Percentiles rank a stretch among this genome's conserved stretches.
These are phyloP conservation scores for Ramaria sp. DNA, from an alignment of 768 basidiomycete genomes.

Conservation along the genomic window DNA sequence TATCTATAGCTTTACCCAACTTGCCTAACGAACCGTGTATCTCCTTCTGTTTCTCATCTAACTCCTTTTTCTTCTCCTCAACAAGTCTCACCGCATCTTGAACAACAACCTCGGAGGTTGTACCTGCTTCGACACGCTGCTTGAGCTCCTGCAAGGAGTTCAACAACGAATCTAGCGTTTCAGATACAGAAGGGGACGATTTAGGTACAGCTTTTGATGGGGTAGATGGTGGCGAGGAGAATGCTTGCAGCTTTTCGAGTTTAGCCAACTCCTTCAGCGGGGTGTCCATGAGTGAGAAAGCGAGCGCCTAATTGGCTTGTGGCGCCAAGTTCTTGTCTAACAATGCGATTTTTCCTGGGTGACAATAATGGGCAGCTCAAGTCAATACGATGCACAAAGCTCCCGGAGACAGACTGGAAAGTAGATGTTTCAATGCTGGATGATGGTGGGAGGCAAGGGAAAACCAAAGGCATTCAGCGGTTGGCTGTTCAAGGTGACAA, in stretches of 20 bases:
- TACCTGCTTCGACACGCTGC: conserved; percentile 38
- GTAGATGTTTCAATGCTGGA: conserved; percentile 24
- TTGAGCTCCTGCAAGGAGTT: conserved; percentile 45
- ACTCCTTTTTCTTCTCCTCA: conserved; percentile 68
- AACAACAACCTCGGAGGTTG: conserved; percentile 38
- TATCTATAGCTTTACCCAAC: conserved; percentile 83
- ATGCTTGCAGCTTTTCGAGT: conserved; percentile 50
- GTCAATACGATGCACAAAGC: conserved; percentile 34
- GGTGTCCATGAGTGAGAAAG: conserved; percentile 44
- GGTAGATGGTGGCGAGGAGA: conserved; percentile 19
- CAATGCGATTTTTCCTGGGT: conserved; percentile 63
- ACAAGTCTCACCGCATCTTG: conserved; percentile 44
- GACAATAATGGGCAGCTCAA: conserved; percentile 77
- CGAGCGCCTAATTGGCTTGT: not conserved
- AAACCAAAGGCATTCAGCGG: conserved; percentile 28
- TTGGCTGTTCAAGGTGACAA: conserved; percentile 21
- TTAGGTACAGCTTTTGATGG: conserved; percentile 36
- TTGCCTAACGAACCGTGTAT: conserved; percentile 66
- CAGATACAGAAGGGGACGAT: conserved; percentile 32
- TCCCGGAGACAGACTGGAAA: conserved; percentile 23
- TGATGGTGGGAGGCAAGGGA: conserved; percentile 23
- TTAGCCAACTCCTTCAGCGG: conserved; percentile 71
- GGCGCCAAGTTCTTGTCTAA: not conserved
- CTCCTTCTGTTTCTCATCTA: conserved; percentile 85
- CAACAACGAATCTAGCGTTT: conserved; percentile 57